Percentiles rank a stretch among this genome's conserved stretches.
Evolutionary conservation across 495 filamentous ascomycete species (phyloP).

Genomic region (Podospora pseudoanserina): DNA sequence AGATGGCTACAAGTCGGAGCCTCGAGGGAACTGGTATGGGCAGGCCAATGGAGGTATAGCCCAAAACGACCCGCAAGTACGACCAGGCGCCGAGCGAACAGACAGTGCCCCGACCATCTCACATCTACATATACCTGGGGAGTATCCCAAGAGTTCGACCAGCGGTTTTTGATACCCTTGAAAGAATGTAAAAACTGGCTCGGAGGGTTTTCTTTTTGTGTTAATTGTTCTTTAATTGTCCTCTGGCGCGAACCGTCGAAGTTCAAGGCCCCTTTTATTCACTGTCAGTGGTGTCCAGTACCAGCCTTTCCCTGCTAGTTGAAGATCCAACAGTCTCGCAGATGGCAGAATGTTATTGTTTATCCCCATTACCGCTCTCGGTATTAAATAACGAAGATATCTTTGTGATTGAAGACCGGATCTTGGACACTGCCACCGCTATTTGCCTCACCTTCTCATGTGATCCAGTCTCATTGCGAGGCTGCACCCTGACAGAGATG

Average conservation of each 20-base stretch:
- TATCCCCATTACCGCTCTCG: background rate
- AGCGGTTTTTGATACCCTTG: conserved; percentile 7
- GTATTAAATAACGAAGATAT: background rate
- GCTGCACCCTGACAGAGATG: background rate
- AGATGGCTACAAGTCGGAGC: background rate
- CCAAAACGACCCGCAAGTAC: conserved; percentile 1
- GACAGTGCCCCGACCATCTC: conserved; percentile 32
- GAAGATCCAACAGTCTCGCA: background rate
- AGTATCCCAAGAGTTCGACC: conserved; percentile 47
- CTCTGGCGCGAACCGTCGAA: background rate
- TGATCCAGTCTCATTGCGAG: background rate
- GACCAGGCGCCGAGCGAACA: conserved; percentile 22
- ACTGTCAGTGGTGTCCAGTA: background rate
- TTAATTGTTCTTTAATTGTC: background rate
- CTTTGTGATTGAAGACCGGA: background rate
- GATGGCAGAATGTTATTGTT: background rate
- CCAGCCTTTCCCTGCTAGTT: background rate
- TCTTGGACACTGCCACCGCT: background rate
- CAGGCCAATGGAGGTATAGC: conserved; percentile 3
- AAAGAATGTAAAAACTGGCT: background rate
- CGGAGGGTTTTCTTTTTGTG: background rate
- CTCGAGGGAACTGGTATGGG: background rate
- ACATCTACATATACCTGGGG: conserved; percentile 55
- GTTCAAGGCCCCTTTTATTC: background rate
- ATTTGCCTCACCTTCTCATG: too few species aligned